phyloP scores from a whole-genome alignment of 257 asterid species.

The Petunia secreta region DNA sequence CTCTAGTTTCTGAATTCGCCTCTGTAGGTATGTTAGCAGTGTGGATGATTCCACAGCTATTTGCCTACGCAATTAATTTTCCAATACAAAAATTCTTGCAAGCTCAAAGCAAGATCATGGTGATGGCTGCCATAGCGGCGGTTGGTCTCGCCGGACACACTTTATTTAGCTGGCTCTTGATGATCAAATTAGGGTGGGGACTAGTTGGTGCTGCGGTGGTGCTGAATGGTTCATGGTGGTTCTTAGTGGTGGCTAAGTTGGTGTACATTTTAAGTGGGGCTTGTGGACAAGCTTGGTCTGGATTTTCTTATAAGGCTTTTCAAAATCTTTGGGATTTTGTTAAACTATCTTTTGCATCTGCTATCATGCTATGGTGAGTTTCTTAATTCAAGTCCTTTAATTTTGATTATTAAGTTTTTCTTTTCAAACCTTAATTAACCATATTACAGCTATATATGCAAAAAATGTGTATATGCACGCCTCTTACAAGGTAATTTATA shows the following conservation, averaged over 20 bases:
- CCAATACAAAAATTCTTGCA: conserved; percentile 65
- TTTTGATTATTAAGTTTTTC: too few species aligned
- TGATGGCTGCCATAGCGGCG: conserved; percentile 49
- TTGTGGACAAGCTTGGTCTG: conserved; percentile 64
- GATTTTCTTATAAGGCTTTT: conserved; percentile 53
- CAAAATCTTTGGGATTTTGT: conserved; percentile 54
- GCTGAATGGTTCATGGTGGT: conserved; percentile 64
- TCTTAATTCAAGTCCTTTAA: not conserved
- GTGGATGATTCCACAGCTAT: conserved; percentile 75
- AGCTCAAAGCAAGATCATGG: conserved; percentile 63
- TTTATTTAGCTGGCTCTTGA: conserved; percentile 56
- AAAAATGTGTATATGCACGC: too few species aligned
- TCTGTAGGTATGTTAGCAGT: conserved; percentile 46
- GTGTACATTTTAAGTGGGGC: conserved; percentile 51
- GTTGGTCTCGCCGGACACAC: conserved; percentile 42
- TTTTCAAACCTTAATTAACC: too few species aligned
- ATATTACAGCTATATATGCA: not conserved
- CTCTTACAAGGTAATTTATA: too few species aligned
- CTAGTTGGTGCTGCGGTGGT: conserved; percentile 53
- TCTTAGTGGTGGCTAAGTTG: conserved; percentile 52
- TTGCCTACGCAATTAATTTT: conserved; percentile 58
- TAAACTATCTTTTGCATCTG: conserved; percentile 56
- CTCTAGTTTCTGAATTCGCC: not conserved
- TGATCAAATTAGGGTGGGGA: conserved; percentile 65
- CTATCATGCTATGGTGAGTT: conserved; percentile 64